Evolutionary conservation across 2,329 filamentous ascomycete genomes (phyloP).

Genomic region (Beauveria australis): DNA sequence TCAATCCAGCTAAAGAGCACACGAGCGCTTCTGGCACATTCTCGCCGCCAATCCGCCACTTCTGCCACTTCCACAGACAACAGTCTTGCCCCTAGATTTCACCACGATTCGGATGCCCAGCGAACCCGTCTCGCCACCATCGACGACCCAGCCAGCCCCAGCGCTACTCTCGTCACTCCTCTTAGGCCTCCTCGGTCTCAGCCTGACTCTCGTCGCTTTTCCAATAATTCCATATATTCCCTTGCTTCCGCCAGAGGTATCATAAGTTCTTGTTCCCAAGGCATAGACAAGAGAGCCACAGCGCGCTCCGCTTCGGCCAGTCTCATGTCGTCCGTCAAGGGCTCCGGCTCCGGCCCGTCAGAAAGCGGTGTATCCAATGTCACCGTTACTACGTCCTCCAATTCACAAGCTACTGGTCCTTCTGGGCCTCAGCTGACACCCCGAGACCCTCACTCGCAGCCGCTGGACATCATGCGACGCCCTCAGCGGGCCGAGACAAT

Average conservation of each 20-base stretch:
- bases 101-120: not conserved
- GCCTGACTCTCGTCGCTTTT: conserved; percentile 55
- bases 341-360: conserved; percentile 33
- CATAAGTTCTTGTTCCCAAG: conserved; percentile 37
- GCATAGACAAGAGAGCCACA: conserved; percentile 38
- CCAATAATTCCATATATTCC: conserved; percentile 66
- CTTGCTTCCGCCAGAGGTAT: conserved; percentile 52
- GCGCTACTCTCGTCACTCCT: conserved; percentile 14
- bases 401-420: conserved; percentile 21
- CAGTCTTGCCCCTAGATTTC: not conserved
- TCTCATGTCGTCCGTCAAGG: conserved; percentile 38
- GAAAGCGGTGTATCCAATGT: conserved; percentile 44
- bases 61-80: conserved; percentile 1
- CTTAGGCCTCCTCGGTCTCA: conserved; percentile 39
- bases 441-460: conserved; percentile 31
- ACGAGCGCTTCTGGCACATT: conserved; percentile 11
- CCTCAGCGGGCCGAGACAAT: conserved; percentile 30
- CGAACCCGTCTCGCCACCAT: not conserved
- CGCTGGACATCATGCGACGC: conserved; percentile 38
- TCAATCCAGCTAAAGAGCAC: conserved; percentile 11
- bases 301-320: conserved; percentile 35
- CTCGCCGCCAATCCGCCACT: conserved; percentile 6
- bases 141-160: not conserved
- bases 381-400: conserved; percentile 46
- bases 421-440: conserved; percentile 36